Conservation (phyloP, 768 basidiomycete genomes). For the Imleria badia region DNA sequence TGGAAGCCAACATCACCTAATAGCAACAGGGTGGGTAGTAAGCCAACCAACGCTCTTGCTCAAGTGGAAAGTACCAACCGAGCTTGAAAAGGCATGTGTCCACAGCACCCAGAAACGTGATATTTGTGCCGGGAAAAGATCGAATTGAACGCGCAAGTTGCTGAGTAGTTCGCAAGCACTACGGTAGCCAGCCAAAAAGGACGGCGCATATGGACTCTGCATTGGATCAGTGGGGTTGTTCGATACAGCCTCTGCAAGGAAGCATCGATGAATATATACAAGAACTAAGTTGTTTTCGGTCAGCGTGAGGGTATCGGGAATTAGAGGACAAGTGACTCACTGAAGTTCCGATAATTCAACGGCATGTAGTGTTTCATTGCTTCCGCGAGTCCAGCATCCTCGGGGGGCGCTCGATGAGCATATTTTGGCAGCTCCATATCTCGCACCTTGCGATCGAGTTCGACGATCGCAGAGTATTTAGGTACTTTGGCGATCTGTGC, state of each 20-base stretch:
- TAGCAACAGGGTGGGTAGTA: neutral
- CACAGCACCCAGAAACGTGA: constrained; percentile 70
- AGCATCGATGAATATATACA: constrained; percentile 72
- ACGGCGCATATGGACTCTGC: constrained; percentile 63
- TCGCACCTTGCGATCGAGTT: constrained; percentile 63
- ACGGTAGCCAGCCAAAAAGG: constrained; percentile 66
- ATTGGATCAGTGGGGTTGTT: constrained; percentile 67
- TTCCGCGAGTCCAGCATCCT: constrained; percentile 51
- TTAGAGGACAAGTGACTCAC: constrained; percentile 38
- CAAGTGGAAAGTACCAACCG: constrained; percentile 40
- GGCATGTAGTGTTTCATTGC: constrained; percentile 80
- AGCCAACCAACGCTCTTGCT: neutral
- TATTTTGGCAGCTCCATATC: constrained; percentile 69
- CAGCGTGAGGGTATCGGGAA: neutral
- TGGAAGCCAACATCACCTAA: constrained; percentile 74
- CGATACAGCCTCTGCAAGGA: constrained; percentile 71
- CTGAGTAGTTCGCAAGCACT: constrained; percentile 60
- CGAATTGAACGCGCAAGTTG: constrained; percentile 48
- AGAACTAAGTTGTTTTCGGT: constrained; percentile 43
- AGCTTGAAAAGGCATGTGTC: constrained; percentile 69
- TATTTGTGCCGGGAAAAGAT: constrained; percentile 54
- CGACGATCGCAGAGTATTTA: constrained; percentile 59
- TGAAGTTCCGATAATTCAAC: constrained; percentile 65
- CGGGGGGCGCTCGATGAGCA: constrained; percentile 49
- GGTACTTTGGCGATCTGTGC: constrained; percentile 64